Evolutionary conservation across 192 early-diverging fungal genomes (phyloP).

Genomic region (Funneliformis geosporum): DNA sequence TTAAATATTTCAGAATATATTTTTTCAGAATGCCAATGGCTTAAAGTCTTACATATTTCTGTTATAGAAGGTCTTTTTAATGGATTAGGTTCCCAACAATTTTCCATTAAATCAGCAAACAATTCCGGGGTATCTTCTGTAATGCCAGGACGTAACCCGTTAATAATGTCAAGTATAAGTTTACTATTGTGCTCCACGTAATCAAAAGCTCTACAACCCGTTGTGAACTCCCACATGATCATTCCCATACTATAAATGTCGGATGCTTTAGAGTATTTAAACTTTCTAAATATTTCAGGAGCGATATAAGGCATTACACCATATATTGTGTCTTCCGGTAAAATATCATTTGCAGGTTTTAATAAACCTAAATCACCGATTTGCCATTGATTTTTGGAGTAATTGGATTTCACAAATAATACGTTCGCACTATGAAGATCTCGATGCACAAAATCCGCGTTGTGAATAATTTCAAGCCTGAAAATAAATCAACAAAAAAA

Average conservation of each 20-base stretch:
- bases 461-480: neutral
- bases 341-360: neutral
- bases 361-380: neutral
- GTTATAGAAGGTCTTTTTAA: neutral
- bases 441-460: neutral
- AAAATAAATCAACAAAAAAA: too few species aligned
- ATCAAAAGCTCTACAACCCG: neutral
- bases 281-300: too few species aligned
- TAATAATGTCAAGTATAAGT: neutral
- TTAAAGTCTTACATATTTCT: neutral
- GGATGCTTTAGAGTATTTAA: too few species aligned
- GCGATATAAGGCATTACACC: too few species aligned
- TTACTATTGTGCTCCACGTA: neutral
- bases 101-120: neutral
- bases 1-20: neutral
- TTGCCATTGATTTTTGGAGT: neutral
- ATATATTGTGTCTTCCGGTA: neutral
- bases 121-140: neutral
- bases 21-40: neutral
- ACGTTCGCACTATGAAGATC: slow-evolving; percentile 23
- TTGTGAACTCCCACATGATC: neutral
- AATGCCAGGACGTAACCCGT: neutral
- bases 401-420: neutral
- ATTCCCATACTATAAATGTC: too few species aligned
- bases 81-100: neutral